Base-by-base conservation (phyloP, 1,139 yeast species). In the Kodamaea suecica region DNA sequence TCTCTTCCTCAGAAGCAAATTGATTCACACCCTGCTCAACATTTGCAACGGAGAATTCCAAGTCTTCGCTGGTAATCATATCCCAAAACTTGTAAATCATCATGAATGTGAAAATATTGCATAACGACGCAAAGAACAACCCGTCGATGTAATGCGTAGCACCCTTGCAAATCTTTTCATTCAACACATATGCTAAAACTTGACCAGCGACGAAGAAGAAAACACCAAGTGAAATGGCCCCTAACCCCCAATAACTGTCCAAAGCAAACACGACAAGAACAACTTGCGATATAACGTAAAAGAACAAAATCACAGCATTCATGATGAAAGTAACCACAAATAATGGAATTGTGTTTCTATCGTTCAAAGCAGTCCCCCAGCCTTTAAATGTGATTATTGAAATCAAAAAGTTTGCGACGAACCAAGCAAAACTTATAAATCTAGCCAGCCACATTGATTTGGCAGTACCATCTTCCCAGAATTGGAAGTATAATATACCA, bases 61-160 rank as follows among this genome's bases (percentile, higher is more conserved):
- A 77, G 57, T 92, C 97, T 53, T 92, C 97, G 40, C 81, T 78
- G n/a, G 97, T 92, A 36, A 92, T 83, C 77, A 87, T 85, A 52
- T 90, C 97, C 97, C 97, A 92, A 49, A 80, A 86, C 61, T 92
- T 90, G 67, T 88, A 90, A 38, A 90, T 70, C 97, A 92, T 90
- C 95, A 92, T 88, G 37, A 84, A 66, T 5, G 95, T 74, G 51
- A 87, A 84, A 33, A 87, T 57, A 55, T 85, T 86, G 53, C 95
- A 78, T 30, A 86, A 52, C 23, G 94, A 74, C 16, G 90, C 95
- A 52, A 90, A 85, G 56, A 90, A 84, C 23, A 87, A 61, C 1
- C 97, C 97, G 52, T 92, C 98, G 17, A 88, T 70, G 55, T 90
- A 92, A 59, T 92, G 98, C 31, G 80, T 76, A 30, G 84, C 78